phyloP scores from a whole-genome alignment of 441 rosid genomes.

The Eruca vesicaria region DNA sequence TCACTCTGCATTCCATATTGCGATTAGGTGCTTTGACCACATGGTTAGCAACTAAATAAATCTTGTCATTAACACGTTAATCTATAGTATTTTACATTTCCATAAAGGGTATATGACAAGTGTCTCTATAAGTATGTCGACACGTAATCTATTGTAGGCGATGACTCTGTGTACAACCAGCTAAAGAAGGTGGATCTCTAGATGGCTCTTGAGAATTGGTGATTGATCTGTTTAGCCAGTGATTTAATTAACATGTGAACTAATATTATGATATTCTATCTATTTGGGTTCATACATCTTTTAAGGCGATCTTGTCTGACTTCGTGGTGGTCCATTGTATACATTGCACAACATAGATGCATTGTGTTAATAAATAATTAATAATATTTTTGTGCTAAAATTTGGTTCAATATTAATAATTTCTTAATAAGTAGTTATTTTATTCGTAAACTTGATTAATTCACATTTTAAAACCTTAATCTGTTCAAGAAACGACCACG shows the following conservation, averaged over 20 bases:
- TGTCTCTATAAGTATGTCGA: conserved; percentile 2
- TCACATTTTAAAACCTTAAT: too few species aligned
- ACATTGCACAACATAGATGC: conserved; percentile 25
- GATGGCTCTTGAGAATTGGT: conserved; percentile 16
- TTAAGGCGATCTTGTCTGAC: conserved; percentile 18
- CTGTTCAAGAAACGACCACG: conserved; percentile 20
- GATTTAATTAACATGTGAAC: neutral
- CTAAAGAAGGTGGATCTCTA: conserved; percentile 16
- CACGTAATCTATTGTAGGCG: conserved; percentile 4
- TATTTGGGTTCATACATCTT: conserved; percentile 20
- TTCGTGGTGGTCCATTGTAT: conserved; percentile 29
- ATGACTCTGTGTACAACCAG: conserved; percentile 5
- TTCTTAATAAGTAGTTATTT: neutral
- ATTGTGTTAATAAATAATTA: conserved; percentile 14
- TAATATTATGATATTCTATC: neutral
- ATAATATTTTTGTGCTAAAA: too few species aligned
- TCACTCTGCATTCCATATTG: conserved; percentile 14
- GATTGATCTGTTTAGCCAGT: conserved; percentile 8
- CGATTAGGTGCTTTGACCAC: conserved; percentile 22
- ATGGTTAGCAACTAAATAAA: conserved; percentile 15
- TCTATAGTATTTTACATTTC: neutral
- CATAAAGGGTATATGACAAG: neutral
- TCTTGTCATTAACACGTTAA: conserved; percentile 23
- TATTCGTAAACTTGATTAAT: conserved; percentile 1
- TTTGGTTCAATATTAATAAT: too few species aligned